Evolutionary conservation across 129 eudicot genomes (phyloP).

Genomic region (Lactuca saligna): DNA sequence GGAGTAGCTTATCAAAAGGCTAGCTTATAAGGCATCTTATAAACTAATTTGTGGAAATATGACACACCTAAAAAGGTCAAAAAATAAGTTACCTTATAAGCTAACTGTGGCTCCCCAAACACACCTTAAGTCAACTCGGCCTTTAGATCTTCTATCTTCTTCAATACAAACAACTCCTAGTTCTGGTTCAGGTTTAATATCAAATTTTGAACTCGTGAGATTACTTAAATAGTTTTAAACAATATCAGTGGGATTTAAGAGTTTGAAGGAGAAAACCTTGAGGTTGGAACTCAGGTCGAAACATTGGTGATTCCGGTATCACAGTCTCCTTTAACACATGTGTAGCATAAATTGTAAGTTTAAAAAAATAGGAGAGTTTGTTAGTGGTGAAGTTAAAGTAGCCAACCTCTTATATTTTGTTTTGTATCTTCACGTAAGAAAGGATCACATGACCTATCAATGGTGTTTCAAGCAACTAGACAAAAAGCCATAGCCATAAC

Average conservation of each 20-base stretch:
- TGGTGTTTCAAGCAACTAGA: conserved; percentile 52
- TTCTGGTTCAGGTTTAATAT: conserved; percentile 33
- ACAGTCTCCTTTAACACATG: conserved; percentile 74
- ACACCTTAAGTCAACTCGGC: conserved; percentile 62
- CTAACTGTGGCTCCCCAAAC: no score
- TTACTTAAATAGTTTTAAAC: not conserved
- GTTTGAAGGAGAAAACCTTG: conserved; percentile 53
- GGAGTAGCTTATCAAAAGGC: no score
- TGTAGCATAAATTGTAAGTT: conserved; percentile 1
- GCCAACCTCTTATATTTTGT: conserved; percentile 58
- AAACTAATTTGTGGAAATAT: no score
- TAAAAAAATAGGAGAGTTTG: not conserved
- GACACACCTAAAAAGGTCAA: no score
- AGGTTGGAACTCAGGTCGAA: conserved; percentile 78
- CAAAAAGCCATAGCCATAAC: conserved; percentile 42
- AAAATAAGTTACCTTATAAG: no score
- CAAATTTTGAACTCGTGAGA: conserved; percentile 3
- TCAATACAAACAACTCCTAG: conserved; percentile 45
- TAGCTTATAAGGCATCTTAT: no score
- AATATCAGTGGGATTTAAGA: not conserved
- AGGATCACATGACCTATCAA: conserved; percentile 49
- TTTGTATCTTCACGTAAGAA: conserved; percentile 55
- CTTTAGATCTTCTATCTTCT: conserved; percentile 63
- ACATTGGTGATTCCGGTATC: conserved; percentile 89
- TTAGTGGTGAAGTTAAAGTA: not conserved